These are phyloP conservation scores for Acacia confusa DNA, from an alignment of 306 rosid genomes.

Conservation along the genomic window DNA sequence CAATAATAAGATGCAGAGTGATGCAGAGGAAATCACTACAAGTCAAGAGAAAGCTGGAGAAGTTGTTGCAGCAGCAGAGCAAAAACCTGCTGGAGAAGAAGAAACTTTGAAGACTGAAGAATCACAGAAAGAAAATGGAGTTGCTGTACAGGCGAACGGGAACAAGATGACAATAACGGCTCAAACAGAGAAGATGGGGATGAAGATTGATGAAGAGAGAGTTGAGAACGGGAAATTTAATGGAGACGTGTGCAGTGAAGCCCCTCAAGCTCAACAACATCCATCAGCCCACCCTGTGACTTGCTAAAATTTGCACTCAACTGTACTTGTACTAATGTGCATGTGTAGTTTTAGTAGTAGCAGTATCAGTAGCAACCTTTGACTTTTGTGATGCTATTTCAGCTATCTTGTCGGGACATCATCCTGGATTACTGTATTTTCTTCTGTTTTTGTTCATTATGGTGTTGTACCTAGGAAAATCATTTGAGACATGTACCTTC, in stretches of 20 bases:
- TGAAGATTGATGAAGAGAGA: conserved; percentile 34
- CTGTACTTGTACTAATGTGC: conserved; percentile 6
- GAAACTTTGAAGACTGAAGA: conserved; percentile 27
- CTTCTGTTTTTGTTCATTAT: conserved; percentile 19
- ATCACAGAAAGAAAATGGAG: conserved; percentile 37
- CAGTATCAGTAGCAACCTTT: background rate
- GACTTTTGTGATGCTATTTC: background rate
- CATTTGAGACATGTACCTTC: background rate
- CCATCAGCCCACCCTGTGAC: conserved; percentile 29
- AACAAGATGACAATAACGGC: conserved; percentile 12
- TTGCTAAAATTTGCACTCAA: conserved; percentile 37
- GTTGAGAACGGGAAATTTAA: conserved; percentile 47
- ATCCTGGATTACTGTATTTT: conserved; percentile 39
- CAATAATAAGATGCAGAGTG: conserved; percentile 9
- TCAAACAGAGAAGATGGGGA: conserved; percentile 29
- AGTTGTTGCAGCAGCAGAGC: conserved; percentile 37
- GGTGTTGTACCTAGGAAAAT: conserved; percentile 33
- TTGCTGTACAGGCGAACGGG: conserved; percentile 33
- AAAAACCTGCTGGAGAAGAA: conserved; percentile 35
- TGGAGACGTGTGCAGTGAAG: conserved; percentile 3
- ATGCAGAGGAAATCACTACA: conserved; percentile 16
- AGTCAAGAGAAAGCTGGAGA: conserved; percentile 31
- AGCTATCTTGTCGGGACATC: conserved; percentile 21
- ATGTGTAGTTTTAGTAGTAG: background rate
- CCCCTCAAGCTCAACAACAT: background rate